Evolutionary conservation across 345 rosid genomes (phyloP).

Genomic region (Sisymbrium irio): DNA sequence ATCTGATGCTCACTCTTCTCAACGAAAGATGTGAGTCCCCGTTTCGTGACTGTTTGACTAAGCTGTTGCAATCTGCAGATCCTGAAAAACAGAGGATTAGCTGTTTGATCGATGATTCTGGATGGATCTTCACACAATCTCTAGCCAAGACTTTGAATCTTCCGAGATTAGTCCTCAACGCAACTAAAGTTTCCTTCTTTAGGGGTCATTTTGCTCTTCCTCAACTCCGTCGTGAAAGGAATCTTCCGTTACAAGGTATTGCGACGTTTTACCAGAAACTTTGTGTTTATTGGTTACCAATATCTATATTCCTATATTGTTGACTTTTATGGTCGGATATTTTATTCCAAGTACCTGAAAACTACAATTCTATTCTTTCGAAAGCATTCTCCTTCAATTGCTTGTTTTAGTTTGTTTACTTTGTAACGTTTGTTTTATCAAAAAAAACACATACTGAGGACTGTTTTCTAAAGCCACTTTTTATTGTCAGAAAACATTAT

Average conservation of each 20-base stretch:
- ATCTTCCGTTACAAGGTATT: constrained; percentile 20
- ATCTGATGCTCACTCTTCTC: not conserved
- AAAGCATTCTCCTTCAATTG: too few species aligned
- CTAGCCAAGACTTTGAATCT: constrained; percentile 13
- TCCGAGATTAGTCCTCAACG: constrained; percentile 8
- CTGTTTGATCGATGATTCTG: constrained; percentile 27
- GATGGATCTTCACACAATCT: constrained; percentile 21
- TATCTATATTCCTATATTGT: not conserved
- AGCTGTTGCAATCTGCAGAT: constrained; percentile 8
- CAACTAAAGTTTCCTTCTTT: constrained; percentile 23
- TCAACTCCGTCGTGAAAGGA: constrained; percentile 8
- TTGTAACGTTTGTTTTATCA: too few species aligned
- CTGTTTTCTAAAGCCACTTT: too few species aligned
- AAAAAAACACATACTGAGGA: too few species aligned
- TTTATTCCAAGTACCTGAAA: not conserved
- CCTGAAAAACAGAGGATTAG: not conserved
- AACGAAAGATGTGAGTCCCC: constrained; percentile 18
- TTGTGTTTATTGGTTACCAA: too few species aligned
- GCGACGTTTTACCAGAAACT: too few species aligned
- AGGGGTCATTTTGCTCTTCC: constrained; percentile 11
- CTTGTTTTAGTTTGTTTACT: too few species aligned
- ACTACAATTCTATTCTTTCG: not conserved
- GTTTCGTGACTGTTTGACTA: constrained; percentile 29
- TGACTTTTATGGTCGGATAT: not conserved
- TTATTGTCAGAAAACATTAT: too few species aligned